phyloP scores from a whole-genome alignment of 306 rosid genomes.

The Castanea sativa region DNA sequence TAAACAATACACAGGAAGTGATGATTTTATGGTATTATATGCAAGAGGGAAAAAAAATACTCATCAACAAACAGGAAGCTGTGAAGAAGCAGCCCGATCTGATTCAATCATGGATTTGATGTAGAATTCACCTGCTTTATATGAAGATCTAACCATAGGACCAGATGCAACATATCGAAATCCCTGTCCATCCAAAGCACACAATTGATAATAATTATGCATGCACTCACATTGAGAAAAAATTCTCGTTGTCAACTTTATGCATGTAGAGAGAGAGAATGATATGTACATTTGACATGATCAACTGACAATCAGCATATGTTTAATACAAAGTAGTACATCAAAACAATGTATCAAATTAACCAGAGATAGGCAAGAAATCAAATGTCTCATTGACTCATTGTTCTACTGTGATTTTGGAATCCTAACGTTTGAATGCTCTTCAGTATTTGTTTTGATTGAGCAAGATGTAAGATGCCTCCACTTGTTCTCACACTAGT shows the following conservation, averaged over 20 bases:
- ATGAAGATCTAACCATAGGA: constrained; percentile 93
- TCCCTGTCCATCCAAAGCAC: constrained; percentile 54
- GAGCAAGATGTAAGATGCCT: too few species aligned
- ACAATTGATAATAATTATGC: not conserved
- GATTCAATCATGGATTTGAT: constrained; percentile 94
- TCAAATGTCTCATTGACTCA: not conserved
- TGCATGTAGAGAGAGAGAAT: not conserved
- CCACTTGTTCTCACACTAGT: too few species aligned
- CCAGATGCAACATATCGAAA: constrained; percentile 92
- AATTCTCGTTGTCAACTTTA: not conserved
- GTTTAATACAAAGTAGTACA: not conserved
- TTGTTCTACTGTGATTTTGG: too few species aligned
- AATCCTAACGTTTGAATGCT: too few species aligned
- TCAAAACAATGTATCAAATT: not conserved
- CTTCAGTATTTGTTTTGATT: too few species aligned
- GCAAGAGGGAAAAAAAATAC: not conserved
- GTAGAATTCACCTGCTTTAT: constrained; percentile 90
- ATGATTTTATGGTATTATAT: not conserved
- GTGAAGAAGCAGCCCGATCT: constrained; percentile 65
- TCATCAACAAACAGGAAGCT: constrained; percentile 41
- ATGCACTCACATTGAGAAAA: not conserved
- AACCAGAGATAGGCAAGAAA: not conserved
- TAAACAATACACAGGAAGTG: not conserved
- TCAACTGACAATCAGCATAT: constrained; percentile 14
- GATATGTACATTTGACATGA: constrained; percentile 12